A percentile compares a stretch with the other conserved stretches of the same genome.
These are phyloP conservation scores for Atkinsonella texensis DNA, from an alignment of 2,329 filamentous ascomycete species.

Conservation along the genomic window DNA sequence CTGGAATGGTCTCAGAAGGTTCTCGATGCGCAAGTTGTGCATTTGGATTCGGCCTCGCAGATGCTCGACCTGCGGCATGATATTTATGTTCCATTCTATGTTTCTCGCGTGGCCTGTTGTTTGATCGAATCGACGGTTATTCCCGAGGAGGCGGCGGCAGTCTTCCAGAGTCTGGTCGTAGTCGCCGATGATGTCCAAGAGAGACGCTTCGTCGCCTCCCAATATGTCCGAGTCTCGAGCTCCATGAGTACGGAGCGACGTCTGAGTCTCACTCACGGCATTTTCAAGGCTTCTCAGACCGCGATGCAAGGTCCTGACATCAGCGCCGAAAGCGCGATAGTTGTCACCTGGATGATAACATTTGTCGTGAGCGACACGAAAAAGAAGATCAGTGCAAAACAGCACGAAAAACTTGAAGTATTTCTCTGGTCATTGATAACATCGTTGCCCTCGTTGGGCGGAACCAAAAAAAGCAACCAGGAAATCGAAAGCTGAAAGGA, in stretches of 20 bases:
- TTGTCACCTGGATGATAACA: slow-evolving; percentile 2
- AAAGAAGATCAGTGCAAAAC: background rate
- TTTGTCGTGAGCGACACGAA: no score
- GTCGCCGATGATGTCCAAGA: slow-evolving; percentile 16
- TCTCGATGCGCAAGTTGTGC: slow-evolving; percentile 14
- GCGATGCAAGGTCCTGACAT: slow-evolving; percentile 1
- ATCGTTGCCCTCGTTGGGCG: background rate
- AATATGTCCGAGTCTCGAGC: slow-evolving; percentile 1
- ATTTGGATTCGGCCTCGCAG: slow-evolving; percentile 13
- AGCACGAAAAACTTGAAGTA: background rate
- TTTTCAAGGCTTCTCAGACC: slow-evolving; percentile 1
- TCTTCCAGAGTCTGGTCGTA: slow-evolving; percentile 14
- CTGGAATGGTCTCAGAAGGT: slow-evolving; percentile 15
- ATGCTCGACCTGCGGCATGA: slow-evolving; percentile 14
- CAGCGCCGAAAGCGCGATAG: slow-evolving; percentile 4
- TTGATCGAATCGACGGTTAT: slow-evolving; percentile 12
- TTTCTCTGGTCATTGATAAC: background rate
- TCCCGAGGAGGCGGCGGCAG: slow-evolving; percentile 11
- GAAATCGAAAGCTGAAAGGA: no score
- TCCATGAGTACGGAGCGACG: background rate
- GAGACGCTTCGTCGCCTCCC: slow-evolving; percentile 10
- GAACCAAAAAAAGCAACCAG: background rate
- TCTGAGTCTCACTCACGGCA: background rate
- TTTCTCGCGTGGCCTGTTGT: slow-evolving; percentile 11
- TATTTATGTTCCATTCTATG: slow-evolving; percentile 16